Base-by-base conservation (phyloP, 805 yeast species). In the Clavispora vitiphila region DNA sequence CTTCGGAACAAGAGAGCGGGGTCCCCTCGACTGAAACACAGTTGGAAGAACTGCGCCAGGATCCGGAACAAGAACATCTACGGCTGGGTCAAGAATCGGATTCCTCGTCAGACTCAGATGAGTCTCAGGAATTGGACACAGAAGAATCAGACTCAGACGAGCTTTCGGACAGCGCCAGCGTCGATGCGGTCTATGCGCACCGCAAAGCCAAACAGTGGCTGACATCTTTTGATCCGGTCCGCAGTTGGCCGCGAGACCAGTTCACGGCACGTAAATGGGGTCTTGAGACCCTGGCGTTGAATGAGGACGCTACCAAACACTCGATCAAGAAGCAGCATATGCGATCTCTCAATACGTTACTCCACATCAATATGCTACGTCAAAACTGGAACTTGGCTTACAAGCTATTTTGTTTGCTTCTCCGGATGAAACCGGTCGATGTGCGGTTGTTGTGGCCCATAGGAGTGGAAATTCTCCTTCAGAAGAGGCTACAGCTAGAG, bases 381-480 rank as follows among this genome's bases (percentile, higher is more conserved):
- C 54, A 64, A 23, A 70, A 79, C 8, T 84, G 88, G 88, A 50
- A 56, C 5, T 35, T 65, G 12, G 84, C 86, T 0, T 79, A 77
- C 50, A 69, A 69, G 40, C 60, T 78, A 7, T 78, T 79, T 48
- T 57, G 77, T 8, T 40, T 77, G 2, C 55, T 84, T 18, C 55
- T 80, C 3, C 57, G 83, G 39, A 50, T 75, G 1, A 74, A 74
- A 1, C 57, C 57, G 1, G 67, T 77, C 9, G 86, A 83, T 54
- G 55, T 81, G 5, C 63, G 79, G 40, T 60, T 73, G 3, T 54
- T 82, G 9, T 84, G 90, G 90, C 76, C 83, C 0, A 27, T 81
- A 1, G 89, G 85, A 0, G 57, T 78, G 5, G 81, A 78, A 44
- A 76, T 83, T 5, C 53, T 83, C n/a, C 15, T 16, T n/a, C 38